Evolutionary conservation across 768 basidiomycete genomes (phyloP), one percentile per base, ranked within the genome.

Genomic region (Tulasnella sp.): DNA sequence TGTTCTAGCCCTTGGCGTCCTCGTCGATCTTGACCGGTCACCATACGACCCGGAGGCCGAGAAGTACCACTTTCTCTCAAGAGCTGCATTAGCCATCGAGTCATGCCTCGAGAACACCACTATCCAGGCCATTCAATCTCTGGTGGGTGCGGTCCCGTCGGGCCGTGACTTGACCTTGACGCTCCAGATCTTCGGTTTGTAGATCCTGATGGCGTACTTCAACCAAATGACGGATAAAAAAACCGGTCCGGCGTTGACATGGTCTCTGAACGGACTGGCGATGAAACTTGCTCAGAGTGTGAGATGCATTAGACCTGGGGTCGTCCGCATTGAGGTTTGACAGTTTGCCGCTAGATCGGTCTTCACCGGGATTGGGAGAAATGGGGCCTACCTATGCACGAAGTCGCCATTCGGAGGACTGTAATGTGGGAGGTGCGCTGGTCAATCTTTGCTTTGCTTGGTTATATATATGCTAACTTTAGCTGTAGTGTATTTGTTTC

Each of bases 1-100:
- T 83, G 85, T 90, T n/a, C 84, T 92, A 11, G 91, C 89, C 37
- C 81, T 91, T 14, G 91, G 91, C 3, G 84, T 86, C 8, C 84
- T 91, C 2, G 81, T 92, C 74, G 90, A 92, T 80, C 83, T 90
- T 45, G 86, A 88, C 19, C 84, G 83, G 69, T 87, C 87, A 0
- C 83, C 87, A 9, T 86, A 88, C 78, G 77, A 67, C 49, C 78
- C 77, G 25, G 77, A 78, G n/a, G 77, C 69, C 29, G 78, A 78
- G 40, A 38, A 67, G 22, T 78, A 78, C 36, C 77, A 78, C 72
- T 31, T 29, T 36, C 78, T 78, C 54, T 31, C 78, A n/a, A 36
- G 77, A 25, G 77, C 78, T 4, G 78, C 78, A 31, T 36, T 77
- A 5, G 25, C 76, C 42, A 31, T 77, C 39, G 78, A 74, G 17